Percentiles rank a stretch among this genome's conserved stretches.
phyloP scores from a whole-genome alignment of 352 stramenopile species.

The Pythium guiyangense region DNA sequence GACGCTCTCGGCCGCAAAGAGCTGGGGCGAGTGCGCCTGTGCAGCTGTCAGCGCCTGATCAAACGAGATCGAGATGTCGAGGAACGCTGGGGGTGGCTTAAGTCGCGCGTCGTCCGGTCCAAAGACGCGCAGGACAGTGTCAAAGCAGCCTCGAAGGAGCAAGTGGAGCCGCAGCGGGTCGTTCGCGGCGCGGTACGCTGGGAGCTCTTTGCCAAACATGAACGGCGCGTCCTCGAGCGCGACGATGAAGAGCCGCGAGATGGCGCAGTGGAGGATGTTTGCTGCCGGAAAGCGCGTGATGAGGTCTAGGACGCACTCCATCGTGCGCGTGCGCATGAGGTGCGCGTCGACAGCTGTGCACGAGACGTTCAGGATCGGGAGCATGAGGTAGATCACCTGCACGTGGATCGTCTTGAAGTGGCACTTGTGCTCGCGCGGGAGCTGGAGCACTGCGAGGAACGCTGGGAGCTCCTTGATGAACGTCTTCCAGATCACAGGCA shows the following conservation, averaged over 20 bases:
- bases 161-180: slow-evolving; percentile 52
- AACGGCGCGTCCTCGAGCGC: slow-evolving; percentile 74
- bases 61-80: slow-evolving; percentile 73
- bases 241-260: slow-evolving; percentile 67
- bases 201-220: slow-evolving; percentile 78
- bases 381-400: slow-evolving; percentile 70
- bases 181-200: slow-evolving; percentile 45
- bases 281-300: slow-evolving; percentile 90
- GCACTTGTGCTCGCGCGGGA: slow-evolving; percentile 11
- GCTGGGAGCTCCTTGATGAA: slow-evolving; percentile 40
- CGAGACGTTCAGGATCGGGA: slow-evolving; percentile 70
- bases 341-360: slow-evolving; percentile 49
- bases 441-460: slow-evolving; percentile 31
- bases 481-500: slow-evolving; percentile 58
- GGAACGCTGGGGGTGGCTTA: slow-evolving; percentile 39
- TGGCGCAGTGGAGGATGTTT: slow-evolving; percentile 63
- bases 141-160: slow-evolving; percentile 38
- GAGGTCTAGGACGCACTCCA: slow-evolving; percentile 80
- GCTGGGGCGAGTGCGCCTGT: slow-evolving; percentile 45
- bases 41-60: slow-evolving; percentile 65
- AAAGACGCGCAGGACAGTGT: slow-evolving; percentile 39
- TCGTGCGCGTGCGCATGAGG: slow-evolving; percentile 30
- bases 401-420: slow-evolving; percentile 60
- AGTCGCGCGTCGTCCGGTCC: slow-evolving; percentile 11
- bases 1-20: slow-evolving; percentile 31